Base-by-base conservation (phyloP, 2,329 filamentous ascomycete species). In the Fusarium brevicatenulatum region DNA sequence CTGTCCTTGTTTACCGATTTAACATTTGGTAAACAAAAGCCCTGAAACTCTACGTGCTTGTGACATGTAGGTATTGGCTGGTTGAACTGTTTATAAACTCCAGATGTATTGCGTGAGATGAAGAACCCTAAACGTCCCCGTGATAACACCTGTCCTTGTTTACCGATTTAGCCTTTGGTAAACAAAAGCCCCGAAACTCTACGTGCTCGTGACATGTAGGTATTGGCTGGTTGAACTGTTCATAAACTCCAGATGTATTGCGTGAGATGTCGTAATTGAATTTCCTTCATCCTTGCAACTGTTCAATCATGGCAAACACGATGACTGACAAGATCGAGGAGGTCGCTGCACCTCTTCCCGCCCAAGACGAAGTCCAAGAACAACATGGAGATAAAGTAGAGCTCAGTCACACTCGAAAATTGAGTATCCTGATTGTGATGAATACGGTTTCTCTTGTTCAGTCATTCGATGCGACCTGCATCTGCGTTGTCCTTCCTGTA, bases 401-500 rank as follows among this genome's bases (percentile, higher is more conserved):
- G 11, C 63, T n/a, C 32, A 52, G 23, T 2, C 49, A 44, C 16
- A 58, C 46, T 23, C 47, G 67, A 19, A 78, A 71, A 21, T 4
- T 73, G 16, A 55, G 62, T 19, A 76, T 79, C 15, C 54, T 77
- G 18, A 1, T 73, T 15, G 57, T 78, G 18, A 63, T 79, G 49
- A 76, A 73, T 37, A 55, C 72, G 3, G 68, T 79, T 42, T 63
- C 70, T 8, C 63, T 78, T 28, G 58, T 70, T 9, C 71, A 78
- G 36, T 73, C 77, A 5, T 79, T 79, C 36, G 76, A 79, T 42
- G 71, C 76, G 11, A 79, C 77, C 4, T 79, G 76, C 37, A 78
- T 79, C 34, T 76, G 71, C 23, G 77, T 79, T 19, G 70, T 66
- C n/a, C 76, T 79, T n/a, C 77, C 77, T 18, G 77, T 78, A 65